phyloP scores from a whole-genome alignment of 805 yeast genomes.

The Helenozyma baotianmanensis region DNA sequence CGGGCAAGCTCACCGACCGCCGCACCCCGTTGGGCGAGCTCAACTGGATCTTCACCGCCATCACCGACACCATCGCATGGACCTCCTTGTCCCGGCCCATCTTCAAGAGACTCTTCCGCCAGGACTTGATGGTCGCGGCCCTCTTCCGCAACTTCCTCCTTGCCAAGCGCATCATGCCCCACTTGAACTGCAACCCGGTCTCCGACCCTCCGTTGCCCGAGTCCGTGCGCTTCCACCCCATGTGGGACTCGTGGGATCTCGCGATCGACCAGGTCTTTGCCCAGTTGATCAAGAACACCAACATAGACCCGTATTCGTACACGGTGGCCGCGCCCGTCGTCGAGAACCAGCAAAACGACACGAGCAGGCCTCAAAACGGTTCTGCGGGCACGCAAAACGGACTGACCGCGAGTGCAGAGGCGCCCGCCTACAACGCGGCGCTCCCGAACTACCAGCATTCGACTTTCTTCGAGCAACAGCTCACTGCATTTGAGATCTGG shows the following conservation, averaged over 20 bases:
- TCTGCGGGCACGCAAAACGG: no score
- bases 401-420: no score
- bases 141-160: constrained; percentile 85
- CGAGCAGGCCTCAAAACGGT: background rate
- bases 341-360: background rate
- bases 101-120: constrained; percentile 87
- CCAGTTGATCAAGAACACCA: constrained; percentile 50
- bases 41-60: constrained; percentile 97
- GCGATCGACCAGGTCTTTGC: constrained; percentile 92
- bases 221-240: constrained; percentile 69
- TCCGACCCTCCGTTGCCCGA: constrained; percentile 93
- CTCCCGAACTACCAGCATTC: constrained; percentile 73
- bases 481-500: constrained; percentile 97
- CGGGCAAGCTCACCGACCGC: constrained; percentile 88
- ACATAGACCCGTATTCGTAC: constrained; percentile 19
- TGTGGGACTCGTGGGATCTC: constrained; percentile 98
- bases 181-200: constrained; percentile 87
- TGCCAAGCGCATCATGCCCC: constrained; percentile 92
- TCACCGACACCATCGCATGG: constrained; percentile 98
- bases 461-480: constrained; percentile 90
- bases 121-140: constrained; percentile 95
- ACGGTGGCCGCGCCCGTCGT: constrained; percentile 2
- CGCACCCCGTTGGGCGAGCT: constrained; percentile 94
- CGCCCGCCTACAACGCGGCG: constrained; percentile 9
- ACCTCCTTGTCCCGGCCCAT: constrained; percentile 81